Evolutionary conservation across 345 rosid genomes (phyloP), one percentile per base, ranked within the genome.

Genomic region (Heritiera littoralis): DNA sequence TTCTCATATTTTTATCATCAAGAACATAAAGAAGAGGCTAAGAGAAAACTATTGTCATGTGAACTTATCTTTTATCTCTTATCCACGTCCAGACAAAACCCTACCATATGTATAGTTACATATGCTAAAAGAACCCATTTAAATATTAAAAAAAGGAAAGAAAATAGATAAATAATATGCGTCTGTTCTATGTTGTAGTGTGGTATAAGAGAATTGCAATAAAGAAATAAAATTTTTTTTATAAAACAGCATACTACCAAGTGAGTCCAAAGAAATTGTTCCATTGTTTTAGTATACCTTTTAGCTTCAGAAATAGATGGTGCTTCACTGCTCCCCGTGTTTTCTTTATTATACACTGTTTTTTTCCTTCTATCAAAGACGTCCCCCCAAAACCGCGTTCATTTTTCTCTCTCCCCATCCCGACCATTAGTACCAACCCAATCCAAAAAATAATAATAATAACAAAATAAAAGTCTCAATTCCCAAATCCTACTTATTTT

Each of bases 41-140:
- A 52, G 17, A 58, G 54, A 32, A 65, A 77, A 77, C 79, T 77
- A 38, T 77, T 66, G 64, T 28, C 79, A 66, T 66, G 73, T 66
- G 79, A 66, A 77, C 79, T 66, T 35, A 64, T 64, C 9, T 18
- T 64, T 65, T 46, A 15, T 51, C 41, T 77, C 49, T 66, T 41
- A 66, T 66, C 72, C 49, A 35, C 20, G 64, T 77, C 51, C 73
- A 77, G 66, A 77, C 73, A 77, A 77, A 77, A 77, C 1, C 28
- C 72, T 66, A 52, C 72, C 73, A 66, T 66, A 51, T 23, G 28
- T 23, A 0, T 52, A 75, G 55, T 46, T 23, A 28, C 46, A 40
- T 20, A 51, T 52, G 3, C 20, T 9, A 32, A 32, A 32, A 18
- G 5, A 69, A 23, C 5, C 10, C 20, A 14, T 45, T 18, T 10